Conservation (phyloP, 495 filamentous ascomycete species). For the Oleoguttula mirabilis region DNA sequence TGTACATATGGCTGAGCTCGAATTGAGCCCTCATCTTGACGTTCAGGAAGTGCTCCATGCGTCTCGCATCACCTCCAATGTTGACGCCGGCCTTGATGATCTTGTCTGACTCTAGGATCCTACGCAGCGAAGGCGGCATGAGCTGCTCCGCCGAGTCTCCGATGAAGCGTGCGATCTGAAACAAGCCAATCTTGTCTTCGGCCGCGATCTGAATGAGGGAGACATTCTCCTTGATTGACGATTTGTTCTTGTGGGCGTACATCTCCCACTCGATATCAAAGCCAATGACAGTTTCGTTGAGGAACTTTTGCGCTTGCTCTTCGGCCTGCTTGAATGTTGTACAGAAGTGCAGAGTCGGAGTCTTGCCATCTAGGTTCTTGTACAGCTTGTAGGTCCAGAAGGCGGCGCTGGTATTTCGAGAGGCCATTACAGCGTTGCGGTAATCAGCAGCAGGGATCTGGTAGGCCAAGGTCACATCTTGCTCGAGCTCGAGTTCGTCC, state of each 20-base stretch:
- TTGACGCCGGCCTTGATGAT: slow-evolving; percentile 77
- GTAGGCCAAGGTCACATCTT: no score
- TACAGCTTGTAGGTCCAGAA: slow-evolving; percentile 27
- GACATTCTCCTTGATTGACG: slow-evolving; percentile 25
- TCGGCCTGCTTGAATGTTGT: slow-evolving; percentile 23
- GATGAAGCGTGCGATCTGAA: slow-evolving; percentile 26
- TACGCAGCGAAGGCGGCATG: slow-evolving; percentile 23
- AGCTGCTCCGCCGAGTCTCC: slow-evolving; percentile 25
- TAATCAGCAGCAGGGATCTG: slow-evolving; percentile 11
- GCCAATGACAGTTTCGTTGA: slow-evolving; percentile 26
- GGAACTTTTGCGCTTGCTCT: slow-evolving; percentile 23
- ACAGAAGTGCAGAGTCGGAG: slow-evolving; percentile 26
- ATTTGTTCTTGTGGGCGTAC: slow-evolving; percentile 7
- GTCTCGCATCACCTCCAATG: slow-evolving; percentile 60
- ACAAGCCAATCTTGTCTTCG: slow-evolving; percentile 29
- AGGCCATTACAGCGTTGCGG: slow-evolving; percentile 21
- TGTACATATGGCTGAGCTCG: slow-evolving; percentile 31
- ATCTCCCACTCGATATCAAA: slow-evolving; percentile 34
- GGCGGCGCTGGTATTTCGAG: slow-evolving; percentile 16
- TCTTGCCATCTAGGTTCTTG: slow-evolving; percentile 21
- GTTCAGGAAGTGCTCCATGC: slow-evolving; percentile 24
- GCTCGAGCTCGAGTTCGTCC: no score
- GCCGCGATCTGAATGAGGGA: slow-evolving; percentile 31
- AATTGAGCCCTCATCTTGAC: slow-evolving; percentile 22
- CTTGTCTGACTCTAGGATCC: slow-evolving; percentile 66